Percentiles rank a stretch among this genome's conserved stretches.
phyloP scores from a whole-genome alignment of 768 basidiomycete genomes.

The Leccinum aurantiacum region DNA sequence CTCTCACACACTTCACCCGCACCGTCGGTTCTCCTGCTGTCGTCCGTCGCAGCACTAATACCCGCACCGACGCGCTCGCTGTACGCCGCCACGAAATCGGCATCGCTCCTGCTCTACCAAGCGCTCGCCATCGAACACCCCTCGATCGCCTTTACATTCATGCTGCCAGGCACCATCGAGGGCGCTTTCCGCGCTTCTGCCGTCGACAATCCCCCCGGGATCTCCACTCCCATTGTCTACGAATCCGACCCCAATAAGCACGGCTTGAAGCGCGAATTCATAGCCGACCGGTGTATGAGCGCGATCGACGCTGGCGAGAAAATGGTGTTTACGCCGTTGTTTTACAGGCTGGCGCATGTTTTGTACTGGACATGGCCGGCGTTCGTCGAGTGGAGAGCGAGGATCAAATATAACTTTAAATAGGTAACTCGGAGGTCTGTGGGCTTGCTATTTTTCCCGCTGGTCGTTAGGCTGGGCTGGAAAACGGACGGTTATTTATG shows the following conservation, averaged over 20 bases:
- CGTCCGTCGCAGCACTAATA: slow-evolving; percentile 74
- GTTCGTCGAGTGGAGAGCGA: slow-evolving; percentile 56
- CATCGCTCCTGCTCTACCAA: slow-evolving; percentile 75
- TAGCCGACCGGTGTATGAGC: slow-evolving; percentile 57
- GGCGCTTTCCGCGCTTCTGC: slow-evolving; percentile 80
- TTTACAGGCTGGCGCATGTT: slow-evolving; percentile 48
- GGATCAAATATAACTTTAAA: slow-evolving; percentile 66
- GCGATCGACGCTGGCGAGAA: slow-evolving; percentile 61
- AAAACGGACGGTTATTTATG: background rate
- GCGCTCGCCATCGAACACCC: slow-evolving; percentile 81
- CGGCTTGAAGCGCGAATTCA: slow-evolving; percentile 58
- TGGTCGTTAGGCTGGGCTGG: background rate
- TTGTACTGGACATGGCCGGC: slow-evolving; percentile 66
- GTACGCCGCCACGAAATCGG: slow-evolving; percentile 82
- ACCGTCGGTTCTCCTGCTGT: slow-evolving; percentile 77
- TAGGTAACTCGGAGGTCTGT: slow-evolving; percentile 12
- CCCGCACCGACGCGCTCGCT: slow-evolving; percentile 85
- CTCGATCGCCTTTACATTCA: slow-evolving; percentile 55
- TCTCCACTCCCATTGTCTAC: slow-evolving; percentile 30
- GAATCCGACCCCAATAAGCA: slow-evolving; percentile 55
- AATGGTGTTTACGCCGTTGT: slow-evolving; percentile 55
- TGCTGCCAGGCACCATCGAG: slow-evolving; percentile 71
- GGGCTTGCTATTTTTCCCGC: background rate
- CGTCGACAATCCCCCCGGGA: slow-evolving; percentile 50
- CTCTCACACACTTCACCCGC: slow-evolving; percentile 60